Base-by-base conservation (phyloP, 2,329 filamentous ascomycete species). In the Mollisia scopiformis region DNA sequence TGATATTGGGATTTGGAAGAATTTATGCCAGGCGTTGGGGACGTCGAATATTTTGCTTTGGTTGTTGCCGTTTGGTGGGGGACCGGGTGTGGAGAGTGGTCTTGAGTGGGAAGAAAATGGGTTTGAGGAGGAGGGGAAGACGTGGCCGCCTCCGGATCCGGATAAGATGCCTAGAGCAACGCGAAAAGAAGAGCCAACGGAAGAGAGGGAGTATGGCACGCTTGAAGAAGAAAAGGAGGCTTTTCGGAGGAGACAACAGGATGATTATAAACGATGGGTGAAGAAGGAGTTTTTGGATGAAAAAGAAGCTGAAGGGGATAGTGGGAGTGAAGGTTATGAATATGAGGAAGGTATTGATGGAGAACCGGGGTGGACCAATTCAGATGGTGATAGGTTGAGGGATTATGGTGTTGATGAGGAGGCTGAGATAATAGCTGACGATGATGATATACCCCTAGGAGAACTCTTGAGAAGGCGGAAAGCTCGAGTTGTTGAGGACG, bases 361-460 rank as follows among this genome's bases (percentile, higher is more conserved):
- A 5, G 80, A 84, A 69, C 81, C 82, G 43, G 83, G 78, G 5
- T 95, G 91, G 91, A 85, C 82, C 0, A 94, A 93, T 66, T 81
- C 85, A 0, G 90, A 94, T 55, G 91, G 91, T 1, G 90, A 94
- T 71, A 80, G 86, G 33, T 75, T 95, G 53, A 80, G 84, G 43
- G 91, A 95, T 69, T 95, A 88, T 70, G 91, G 91, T 1, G 90
- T 95, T 0, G 91, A 94, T 67, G 89, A 92, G 69, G 89, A 91
- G 14, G 84, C 82, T 0, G 88, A 92, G 62, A 80, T 83, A 50
- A 19, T 73, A 28, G 81, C 82, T 16, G 79, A 82, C 43, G 84
- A 86, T 61, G 87, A 86, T 63, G 87, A 93, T 68, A 76, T 94
- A 14, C 91, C 90, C 0, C 75, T 94, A 41, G 86, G 84, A 3